Percentiles rank a stretch among this genome's conserved stretches.
Conservation (phyloP, 1,284 basidiomycete genomes). For the Trametes hirsuta region DNA sequence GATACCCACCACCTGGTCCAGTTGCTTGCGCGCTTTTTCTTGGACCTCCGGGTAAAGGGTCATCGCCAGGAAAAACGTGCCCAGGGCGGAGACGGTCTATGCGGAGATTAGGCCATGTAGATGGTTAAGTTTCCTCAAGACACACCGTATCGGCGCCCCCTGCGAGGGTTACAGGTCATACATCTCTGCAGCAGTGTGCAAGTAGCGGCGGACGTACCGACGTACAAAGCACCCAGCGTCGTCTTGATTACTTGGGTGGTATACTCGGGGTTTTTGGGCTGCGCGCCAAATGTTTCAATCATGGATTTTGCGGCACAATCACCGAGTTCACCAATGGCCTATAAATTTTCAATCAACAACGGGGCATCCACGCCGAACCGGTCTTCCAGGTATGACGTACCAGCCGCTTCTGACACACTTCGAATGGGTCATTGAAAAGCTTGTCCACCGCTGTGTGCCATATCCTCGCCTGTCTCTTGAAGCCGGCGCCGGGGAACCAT, state of each 20-base stretch:
- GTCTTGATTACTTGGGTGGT: constrained; percentile 14
- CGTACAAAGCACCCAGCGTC: constrained; percentile 19
- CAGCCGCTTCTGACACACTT: constrained; percentile 16
- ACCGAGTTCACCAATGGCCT: constrained; percentile 7
- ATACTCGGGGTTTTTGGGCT: constrained; percentile 3
- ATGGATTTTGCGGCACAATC: constrained; percentile 15
- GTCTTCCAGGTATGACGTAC: constrained; percentile 6
- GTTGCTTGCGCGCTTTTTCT: constrained; percentile 35
- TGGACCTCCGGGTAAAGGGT: constrained; percentile 36
- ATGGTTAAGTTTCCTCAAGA: neutral
- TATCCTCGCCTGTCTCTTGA: constrained; percentile 27
- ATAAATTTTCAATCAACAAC: neutral
- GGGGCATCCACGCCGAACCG: no score
- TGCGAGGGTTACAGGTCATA: neutral
- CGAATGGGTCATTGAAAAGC: constrained; percentile 24
- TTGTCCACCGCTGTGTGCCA: constrained; percentile 18
- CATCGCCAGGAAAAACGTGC: constrained; percentile 35
- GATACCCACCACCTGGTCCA: constrained; percentile 37
- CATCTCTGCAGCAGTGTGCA: neutral
- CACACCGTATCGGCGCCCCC: constrained; percentile 27
- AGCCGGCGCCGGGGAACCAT: constrained; percentile 34
- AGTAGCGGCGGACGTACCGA: constrained; percentile 8
- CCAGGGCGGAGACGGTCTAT: constrained; percentile 28
- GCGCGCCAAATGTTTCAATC: constrained; percentile 11
- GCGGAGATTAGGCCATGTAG: neutral